Conservation (phyloP, 2,329 filamentous ascomycete genomes). For the Nectriaceae sp. region DNA sequence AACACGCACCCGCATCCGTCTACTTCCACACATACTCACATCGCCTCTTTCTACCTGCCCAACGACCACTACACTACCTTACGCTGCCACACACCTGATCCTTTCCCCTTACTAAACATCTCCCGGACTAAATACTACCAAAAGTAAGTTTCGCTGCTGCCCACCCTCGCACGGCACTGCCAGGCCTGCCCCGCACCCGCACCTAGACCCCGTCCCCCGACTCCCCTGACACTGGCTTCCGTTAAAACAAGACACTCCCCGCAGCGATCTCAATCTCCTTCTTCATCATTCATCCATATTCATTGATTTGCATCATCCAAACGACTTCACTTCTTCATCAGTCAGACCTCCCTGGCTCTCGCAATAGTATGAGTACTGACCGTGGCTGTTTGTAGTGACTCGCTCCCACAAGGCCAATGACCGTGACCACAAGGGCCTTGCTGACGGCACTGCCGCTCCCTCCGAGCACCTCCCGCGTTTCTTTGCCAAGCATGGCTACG, state of each 20-base stretch:
- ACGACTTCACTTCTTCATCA: conserved; percentile 6
- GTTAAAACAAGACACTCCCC: conserved; percentile 8
- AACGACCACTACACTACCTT: conserved; percentile 1
- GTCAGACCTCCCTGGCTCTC: conserved; percentile 14
- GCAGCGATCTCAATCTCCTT: conserved; percentile 7
- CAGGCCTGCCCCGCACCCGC: not conserved
- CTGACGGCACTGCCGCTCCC: conserved; percentile 69
- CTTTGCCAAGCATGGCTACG: conserved; percentile 85
- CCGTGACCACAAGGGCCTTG: conserved; percentile 81
- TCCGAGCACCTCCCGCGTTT: conserved; percentile 83
- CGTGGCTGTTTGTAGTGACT: conserved; percentile 68
- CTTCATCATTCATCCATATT: not conserved
- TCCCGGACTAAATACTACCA: conserved; percentile 3
- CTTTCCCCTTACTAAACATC: not conserved
- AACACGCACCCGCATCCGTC: not conserved
- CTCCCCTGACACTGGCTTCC: not conserved
- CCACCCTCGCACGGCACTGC: not conserved
- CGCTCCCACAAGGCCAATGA: conserved; percentile 96
- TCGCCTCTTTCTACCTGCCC: too few species aligned
- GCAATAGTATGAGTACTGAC: conserved; percentile 8
- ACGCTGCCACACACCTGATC: conserved; percentile 7
- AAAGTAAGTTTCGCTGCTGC: conserved; percentile 16
- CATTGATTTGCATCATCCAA: not conserved
- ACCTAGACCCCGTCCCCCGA: not conserved
- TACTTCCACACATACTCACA: not conserved